Evolutionary conservation across 257 asterid species (phyloP).

Genomic region (Salvia splendens): DNA sequence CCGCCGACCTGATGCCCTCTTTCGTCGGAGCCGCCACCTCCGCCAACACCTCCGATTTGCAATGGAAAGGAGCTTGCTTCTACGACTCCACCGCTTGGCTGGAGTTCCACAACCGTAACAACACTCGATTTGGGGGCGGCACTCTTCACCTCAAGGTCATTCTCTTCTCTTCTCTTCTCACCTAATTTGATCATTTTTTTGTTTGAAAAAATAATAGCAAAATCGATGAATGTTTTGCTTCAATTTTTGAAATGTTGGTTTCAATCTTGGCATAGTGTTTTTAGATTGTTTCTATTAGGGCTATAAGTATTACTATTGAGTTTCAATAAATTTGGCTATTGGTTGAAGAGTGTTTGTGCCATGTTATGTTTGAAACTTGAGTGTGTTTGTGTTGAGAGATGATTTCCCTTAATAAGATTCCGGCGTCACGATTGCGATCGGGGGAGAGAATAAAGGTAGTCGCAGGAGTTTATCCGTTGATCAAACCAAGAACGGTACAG

Average conservation of each 20-base stretch:
- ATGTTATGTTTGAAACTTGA: not conserved
- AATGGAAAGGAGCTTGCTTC: slow-evolving; percentile 92
- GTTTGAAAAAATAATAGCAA: not conserved
- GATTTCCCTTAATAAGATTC: too few species aligned
- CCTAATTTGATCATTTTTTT: slow-evolving; percentile 7
- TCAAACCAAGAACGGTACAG: too few species aligned
- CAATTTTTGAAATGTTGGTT: slow-evolving; percentile 9
- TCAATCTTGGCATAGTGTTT: not conserved
- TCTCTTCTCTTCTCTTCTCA: not conserved
- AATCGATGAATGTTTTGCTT: slow-evolving; percentile 10
- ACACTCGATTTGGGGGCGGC: slow-evolving; percentile 78
- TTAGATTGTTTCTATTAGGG: slow-evolving; percentile 6
- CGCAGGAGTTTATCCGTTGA: too few species aligned
- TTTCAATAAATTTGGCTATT: too few species aligned
- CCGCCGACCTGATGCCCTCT: slow-evolving; percentile 78
- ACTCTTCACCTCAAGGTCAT: slow-evolving; percentile 84
- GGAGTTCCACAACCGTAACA: slow-evolving; percentile 67
- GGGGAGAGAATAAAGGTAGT: too few species aligned
- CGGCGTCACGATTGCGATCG: too few species aligned
- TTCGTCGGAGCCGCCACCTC: slow-evolving; percentile 69
- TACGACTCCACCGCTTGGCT: slow-evolving; percentile 73
- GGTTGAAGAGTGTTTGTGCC: not conserved
- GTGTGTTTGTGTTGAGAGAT: too few species aligned
- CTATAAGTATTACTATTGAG: too few species aligned
- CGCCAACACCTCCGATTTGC: slow-evolving; percentile 34